Evolutionary conservation across 2,329 filamentous ascomycete genomes (phyloP).

Genomic region (Aureobasidium sp.): DNA sequence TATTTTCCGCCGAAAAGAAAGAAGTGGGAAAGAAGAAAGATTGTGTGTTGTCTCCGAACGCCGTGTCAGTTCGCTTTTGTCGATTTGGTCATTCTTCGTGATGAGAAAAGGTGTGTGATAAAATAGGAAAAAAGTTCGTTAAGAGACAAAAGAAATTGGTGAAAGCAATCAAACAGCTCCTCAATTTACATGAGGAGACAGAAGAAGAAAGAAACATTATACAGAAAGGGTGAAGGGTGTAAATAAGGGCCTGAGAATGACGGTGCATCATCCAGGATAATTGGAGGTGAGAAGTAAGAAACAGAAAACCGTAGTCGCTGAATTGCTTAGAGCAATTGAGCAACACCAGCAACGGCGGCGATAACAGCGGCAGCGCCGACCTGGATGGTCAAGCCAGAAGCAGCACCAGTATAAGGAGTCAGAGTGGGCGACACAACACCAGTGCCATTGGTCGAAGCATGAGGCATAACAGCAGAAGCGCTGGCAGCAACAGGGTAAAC

Average conservation of each 20-base stretch:
- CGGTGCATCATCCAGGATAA: conserved; percentile 5
- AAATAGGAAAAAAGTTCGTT: neutral
- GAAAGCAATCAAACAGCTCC: neutral
- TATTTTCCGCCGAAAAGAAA: neutral
- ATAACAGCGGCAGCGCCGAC: conserved; percentile 11
- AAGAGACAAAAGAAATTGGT: neutral
- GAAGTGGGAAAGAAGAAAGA: neutral
- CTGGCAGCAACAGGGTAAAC: conserved; percentile 1
- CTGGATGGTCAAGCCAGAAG: conserved; percentile 11
- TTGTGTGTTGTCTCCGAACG: neutral
- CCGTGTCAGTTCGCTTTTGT: neutral
- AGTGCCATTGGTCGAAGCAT: conserved; percentile 5
- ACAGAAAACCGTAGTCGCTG: neutral
- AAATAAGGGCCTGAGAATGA: neutral
- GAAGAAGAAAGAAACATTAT: conserved; percentile 12
- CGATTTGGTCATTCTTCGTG: neutral
- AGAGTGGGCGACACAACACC: neutral
- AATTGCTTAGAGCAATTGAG: conserved; percentile 4
- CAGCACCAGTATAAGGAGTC: conserved; percentile 11
- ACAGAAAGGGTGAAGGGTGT: neutral
- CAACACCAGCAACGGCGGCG: conserved; percentile 6
- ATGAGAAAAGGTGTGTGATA: neutral
- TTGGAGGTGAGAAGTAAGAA: neutral
- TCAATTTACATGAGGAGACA: neutral
- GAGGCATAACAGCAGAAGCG: conserved; percentile 1